Base-by-base conservation (phyloP, 2,329 filamentous ascomycete genomes). In the Rutstroemia sp. region DNA sequence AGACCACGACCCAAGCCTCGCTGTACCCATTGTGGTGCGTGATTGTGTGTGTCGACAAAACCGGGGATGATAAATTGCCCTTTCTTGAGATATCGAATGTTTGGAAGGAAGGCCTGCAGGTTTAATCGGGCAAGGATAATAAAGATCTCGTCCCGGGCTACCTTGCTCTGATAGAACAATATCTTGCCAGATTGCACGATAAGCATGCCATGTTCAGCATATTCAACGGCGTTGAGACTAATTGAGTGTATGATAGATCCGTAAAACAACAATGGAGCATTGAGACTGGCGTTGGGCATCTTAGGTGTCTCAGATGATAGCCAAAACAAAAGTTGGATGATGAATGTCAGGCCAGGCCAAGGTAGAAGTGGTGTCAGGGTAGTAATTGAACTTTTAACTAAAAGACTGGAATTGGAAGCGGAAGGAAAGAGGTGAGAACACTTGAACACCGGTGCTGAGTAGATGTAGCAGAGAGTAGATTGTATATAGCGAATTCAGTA, bases 41-140 rank as follows among this genome's bases (percentile, higher is more conserved):
- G 84, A 58, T 84, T 85, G 68, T 87, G 84, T 1, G 83, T 86
- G 70, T 87, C 84, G 53, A 87, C 72, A 63, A 84, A 79, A 45
- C 81, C 80, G 0, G 82, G 81, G 56, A 83, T 76, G 48, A 84
- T 68, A 62, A 84, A 82, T 47, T 60, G 57, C 1, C 58, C 56
- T 10, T 34, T 30, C n/a, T 47, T 58, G 4, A 58, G 56, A 36
- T 56, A 36, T 4, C 39, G 44, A 23, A 58, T 30, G 25, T 17
- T 47, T 14, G 42, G 39, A 23, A 53, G 25, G 16, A 48, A 42
- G 17, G 39, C 36, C 10, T 47, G 5, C 14, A 58, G 47, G 19
- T 44, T 36, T 10, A 56, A 14, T 16, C 19, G 30, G 5, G 17
- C 25, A 17, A 60, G 45, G 10, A 47, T 23, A 19, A 12, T 21